A percentile compares a stretch with the other conserved stretches of the same genome.
Evolutionary conservation across 345 rosid species (phyloP).

Genomic region (Hibiscus syriacus): DNA sequence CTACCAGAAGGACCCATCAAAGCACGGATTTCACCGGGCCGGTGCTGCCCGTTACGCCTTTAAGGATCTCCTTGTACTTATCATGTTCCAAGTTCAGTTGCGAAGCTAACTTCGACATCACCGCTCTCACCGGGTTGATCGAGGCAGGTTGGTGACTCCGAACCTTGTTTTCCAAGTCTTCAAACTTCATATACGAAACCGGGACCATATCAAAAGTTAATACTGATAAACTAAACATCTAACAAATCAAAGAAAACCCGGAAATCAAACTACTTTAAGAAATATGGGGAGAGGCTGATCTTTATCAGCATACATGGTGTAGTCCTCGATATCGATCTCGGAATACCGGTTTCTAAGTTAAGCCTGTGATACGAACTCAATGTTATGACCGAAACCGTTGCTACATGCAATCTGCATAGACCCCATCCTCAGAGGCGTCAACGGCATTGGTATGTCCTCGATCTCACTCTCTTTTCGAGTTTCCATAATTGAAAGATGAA

Average conservation of each 20-base stretch:
- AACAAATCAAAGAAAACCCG: not conserved
- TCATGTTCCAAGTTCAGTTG: conserved; percentile 47
- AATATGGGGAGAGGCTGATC: conserved; percentile 79
- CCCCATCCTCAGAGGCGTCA: conserved; percentile 49
- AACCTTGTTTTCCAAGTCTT: conserved; percentile 78
- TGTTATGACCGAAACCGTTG: conserved; percentile 66
- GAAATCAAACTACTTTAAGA: conserved; percentile 47
- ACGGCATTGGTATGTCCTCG: conserved; percentile 37
- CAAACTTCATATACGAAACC: conserved; percentile 46
- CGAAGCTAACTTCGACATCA: conserved; percentile 58
- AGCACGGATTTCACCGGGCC: conserved; percentile 89
- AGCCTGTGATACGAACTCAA: conserved; percentile 76
- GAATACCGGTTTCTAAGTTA: conserved; percentile 57
- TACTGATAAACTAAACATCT: not conserved
- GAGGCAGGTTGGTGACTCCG: conserved; percentile 31
- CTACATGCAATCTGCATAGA: conserved; percentile 77
- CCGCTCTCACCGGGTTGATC: conserved; percentile 51
- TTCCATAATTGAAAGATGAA: conserved; percentile 40
- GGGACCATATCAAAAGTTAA: not conserved
- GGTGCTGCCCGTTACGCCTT: conserved; percentile 82
- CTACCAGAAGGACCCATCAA: conserved; percentile 99
- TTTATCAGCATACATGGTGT: conserved; percentile 25
- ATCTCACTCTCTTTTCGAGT: conserved; percentile 41
- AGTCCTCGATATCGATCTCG: conserved; percentile 59
- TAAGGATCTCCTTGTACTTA: conserved; percentile 67